These are phyloP conservation scores for Orbilia blumenaviensis DNA, from an alignment of 2,329 filamentous ascomycete genomes.

Conservation along the genomic window DNA sequence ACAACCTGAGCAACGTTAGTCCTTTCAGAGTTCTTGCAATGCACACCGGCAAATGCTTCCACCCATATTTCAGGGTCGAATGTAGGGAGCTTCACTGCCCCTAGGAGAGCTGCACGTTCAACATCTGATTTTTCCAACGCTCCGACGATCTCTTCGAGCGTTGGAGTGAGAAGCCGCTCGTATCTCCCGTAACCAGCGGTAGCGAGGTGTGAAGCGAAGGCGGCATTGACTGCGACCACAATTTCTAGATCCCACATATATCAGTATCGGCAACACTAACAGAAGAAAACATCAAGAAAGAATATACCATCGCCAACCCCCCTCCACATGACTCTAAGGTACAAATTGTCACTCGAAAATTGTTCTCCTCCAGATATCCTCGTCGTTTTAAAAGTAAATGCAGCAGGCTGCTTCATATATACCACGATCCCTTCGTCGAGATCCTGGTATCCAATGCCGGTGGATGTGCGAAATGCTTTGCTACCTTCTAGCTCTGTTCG, in stretches of 20 bases:
- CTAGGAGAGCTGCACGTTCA: constrained; percentile 68
- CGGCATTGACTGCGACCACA: constrained; percentile 16
- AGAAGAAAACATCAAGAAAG: constrained; percentile 31
- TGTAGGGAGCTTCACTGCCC: constrained; percentile 65
- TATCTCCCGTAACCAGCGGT: constrained; percentile 58
- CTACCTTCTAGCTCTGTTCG: constrained; percentile 76
- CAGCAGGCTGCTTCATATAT: constrained; percentile 63
- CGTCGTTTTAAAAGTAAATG: constrained; percentile 34
- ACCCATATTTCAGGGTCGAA: constrained; percentile 65
- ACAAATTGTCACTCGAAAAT: constrained; percentile 64
- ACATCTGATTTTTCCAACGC: constrained; percentile 65
- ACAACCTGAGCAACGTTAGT: constrained; percentile 61
- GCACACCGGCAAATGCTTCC: constrained; percentile 66
- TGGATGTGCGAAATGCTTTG: constrained; percentile 73
- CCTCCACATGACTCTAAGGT: constrained; percentile 61
- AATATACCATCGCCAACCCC: constrained; percentile 22
- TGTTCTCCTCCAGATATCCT: constrained; percentile 52
- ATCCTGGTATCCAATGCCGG: constrained; percentile 61
- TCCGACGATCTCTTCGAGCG: constrained; percentile 62
- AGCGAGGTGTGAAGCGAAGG: constrained; percentile 17
- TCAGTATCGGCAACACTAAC: neutral
- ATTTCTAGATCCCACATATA: constrained; percentile 31
- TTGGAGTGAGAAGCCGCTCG: constrained; percentile 61
- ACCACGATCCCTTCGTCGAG: constrained; percentile 48
- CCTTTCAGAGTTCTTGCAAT: constrained; percentile 61